Evolutionary conservation across 495 filamentous ascomycete genomes (phyloP).

Genomic region (Paragyromitra xinjiangensis): DNA sequence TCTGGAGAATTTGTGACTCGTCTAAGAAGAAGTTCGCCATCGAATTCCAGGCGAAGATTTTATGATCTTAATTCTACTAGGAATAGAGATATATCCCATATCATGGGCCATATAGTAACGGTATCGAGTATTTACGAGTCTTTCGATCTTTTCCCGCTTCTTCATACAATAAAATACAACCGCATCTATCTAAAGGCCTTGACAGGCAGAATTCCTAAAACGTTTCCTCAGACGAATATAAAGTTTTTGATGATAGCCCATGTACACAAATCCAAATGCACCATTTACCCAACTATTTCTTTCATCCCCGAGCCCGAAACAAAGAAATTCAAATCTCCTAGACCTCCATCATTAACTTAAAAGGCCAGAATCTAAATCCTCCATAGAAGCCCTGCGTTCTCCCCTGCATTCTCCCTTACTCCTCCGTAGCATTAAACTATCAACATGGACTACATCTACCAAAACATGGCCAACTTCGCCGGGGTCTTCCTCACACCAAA

Average conservation of each 20-base stretch:
- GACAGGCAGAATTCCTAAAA: background rate
- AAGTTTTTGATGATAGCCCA: background rate
- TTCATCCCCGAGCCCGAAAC: background rate
- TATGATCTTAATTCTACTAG: background rate
- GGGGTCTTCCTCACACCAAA: background rate
- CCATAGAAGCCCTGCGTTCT: background rate
- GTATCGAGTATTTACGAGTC: background rate
- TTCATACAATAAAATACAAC: too few species aligned
- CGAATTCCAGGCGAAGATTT: background rate
- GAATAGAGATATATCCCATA: background rate
- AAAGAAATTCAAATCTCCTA: background rate
- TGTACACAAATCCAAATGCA: background rate
- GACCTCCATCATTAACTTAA: background rate
- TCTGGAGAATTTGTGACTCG: background rate
- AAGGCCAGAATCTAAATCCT: background rate
- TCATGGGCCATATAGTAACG: background rate
- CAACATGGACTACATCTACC: constrained; percentile 8
- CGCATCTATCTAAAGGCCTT: background rate
- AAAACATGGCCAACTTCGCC: constrained; percentile 2
- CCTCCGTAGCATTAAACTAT: background rate
- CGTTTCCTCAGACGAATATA: background rate
- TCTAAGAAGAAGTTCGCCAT: background rate
- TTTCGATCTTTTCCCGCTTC: background rate
- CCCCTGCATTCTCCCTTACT: background rate
- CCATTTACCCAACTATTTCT: background rate